Base-by-base conservation (phyloP, 208 protist genomes). In the Acanthamoeba castellanii region DNA sequence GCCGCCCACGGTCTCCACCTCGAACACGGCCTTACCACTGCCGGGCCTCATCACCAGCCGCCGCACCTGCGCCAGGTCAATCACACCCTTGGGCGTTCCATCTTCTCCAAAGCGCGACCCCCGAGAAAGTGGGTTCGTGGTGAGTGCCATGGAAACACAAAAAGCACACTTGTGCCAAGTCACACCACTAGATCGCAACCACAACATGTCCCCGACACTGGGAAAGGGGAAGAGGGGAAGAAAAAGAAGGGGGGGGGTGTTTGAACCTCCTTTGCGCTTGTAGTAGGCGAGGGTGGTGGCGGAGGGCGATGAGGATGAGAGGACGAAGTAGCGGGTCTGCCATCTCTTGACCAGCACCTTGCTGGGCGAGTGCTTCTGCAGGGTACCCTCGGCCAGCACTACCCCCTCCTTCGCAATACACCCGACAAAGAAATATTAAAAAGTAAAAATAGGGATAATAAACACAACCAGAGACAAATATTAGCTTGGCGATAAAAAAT, bases 341-440 rank as follows among this genome's bases (percentile, higher is more conserved):
- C 72, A 81, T 32, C 34, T 22, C 72, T 81, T 81, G 14, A 81
- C 72, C 20, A 22, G 72, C 3, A 32, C 72, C 34, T 81, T 81
- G 6, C 30, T 81, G 72, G 72, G 72, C 30, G 72, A 81, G 42
- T 81, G 72, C 34, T 81, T 81, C 7, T 81, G 72, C 32, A 81
- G 72, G 1, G 72, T 47, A 34, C 72, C 72, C 72, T 81, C 72
- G 14, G 30, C 20, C 72, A 81, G 7, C n/a, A 32, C 72, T 11
- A 52, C 47, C 47, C 47, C 47, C 47, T 52, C 14, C 72, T 22
- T 2, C 34, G n/a, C n/a, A n/a, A n/a, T n/a, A n/a, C n/a, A n/a
- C 72, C 27, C 34, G 25, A 16, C 9, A 2, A 32, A 27, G 25
- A 34, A n/a, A 70, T 34, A 70, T 5, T 7, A 61, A 2, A 70